A percentile compares a stretch with the other conserved stretches of the same genome.
Evolutionary conservation across 106 monocot genomes (phyloP).

Genomic region (Phalaenopsis aphrodite): DNA sequence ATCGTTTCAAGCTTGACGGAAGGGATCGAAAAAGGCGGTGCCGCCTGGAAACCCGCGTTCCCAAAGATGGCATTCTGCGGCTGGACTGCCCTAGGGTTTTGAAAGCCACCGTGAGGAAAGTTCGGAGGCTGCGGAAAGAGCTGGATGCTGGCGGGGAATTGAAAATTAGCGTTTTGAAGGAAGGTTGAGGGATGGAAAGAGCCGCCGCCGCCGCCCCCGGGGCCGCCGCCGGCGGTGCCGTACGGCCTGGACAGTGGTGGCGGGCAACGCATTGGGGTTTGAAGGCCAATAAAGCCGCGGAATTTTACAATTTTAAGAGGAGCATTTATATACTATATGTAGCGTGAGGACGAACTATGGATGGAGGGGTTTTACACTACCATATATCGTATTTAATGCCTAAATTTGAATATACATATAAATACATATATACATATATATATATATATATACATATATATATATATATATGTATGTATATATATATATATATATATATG

Average conservation of each 20-base stretch:
- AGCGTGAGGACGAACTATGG: too few relatives aligned
- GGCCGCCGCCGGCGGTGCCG: background rate
- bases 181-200: background rate
- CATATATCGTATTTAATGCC: too few relatives aligned
- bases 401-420: too few relatives aligned
- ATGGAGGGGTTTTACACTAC: too few relatives aligned
- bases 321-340: too few relatives aligned
- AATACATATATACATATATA: too few relatives aligned
- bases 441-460: too few relatives aligned
- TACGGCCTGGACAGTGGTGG: background rate
- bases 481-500: too few relatives aligned
- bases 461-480: too few relatives aligned
- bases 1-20: conserved; percentile 21
- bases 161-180: conserved; percentile 9
- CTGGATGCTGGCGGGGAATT: conserved; percentile 13
- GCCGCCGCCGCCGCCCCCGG: background rate
- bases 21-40: background rate
- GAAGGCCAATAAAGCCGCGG: too few relatives aligned
- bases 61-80: background rate
- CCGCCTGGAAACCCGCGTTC: conserved; percentile 3
- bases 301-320: too few relatives aligned
- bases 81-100: conserved; percentile 3
- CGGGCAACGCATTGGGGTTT: background rate
- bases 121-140: background rate
- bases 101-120: background rate